Percentiles rank a stretch among this genome's conserved stretches.
Evolutionary conservation across 78 protist species (phyloP).

Genomic region (Thecamonas trahens): DNA sequence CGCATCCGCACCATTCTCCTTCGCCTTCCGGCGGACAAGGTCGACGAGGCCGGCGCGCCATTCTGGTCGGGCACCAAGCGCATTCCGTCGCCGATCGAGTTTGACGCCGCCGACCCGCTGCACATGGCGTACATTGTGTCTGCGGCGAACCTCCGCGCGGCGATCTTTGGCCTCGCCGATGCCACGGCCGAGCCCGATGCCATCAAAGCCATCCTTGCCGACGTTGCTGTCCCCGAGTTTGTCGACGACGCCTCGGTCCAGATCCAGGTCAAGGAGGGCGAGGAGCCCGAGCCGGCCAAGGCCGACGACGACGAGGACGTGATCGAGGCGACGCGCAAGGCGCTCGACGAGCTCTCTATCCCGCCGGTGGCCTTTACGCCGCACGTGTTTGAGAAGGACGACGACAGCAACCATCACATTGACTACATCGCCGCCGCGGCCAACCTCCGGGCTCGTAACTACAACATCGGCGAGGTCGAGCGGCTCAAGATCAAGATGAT

Average conservation of each 20-base stretch:
- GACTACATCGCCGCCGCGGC: slow-evolving; percentile 93
- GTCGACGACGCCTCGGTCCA: slow-evolving; percentile 66
- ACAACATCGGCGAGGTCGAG: slow-evolving; percentile 79
- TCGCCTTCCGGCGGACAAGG: slow-evolving; percentile 93
- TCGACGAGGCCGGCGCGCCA: slow-evolving; percentile 15
- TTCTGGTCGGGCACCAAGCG: slow-evolving; percentile 91
- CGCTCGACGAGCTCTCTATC: slow-evolving; percentile 2
- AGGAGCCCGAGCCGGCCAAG: not conserved
- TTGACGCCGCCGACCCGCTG: slow-evolving; percentile 40
- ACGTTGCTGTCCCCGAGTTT: slow-evolving; percentile 75
- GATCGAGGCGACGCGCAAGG: not conserved
- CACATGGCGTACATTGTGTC: slow-evolving; percentile 81
- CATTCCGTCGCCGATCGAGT: slow-evolving; percentile 64
- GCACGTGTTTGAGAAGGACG: slow-evolving; percentile 89
- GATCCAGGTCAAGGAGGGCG: slow-evolving; percentile 62
- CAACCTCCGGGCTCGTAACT: slow-evolving; percentile 95
- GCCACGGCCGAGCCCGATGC: slow-evolving; percentile 7
- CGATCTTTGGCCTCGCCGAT: slow-evolving; percentile 61
- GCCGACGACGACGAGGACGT: not conserved
- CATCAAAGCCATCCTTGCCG: not conserved
- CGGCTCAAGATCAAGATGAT: slow-evolving; percentile 51
- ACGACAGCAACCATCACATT: slow-evolving; percentile 97
- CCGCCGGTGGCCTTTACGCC: slow-evolving; percentile 11
- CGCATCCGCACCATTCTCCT: slow-evolving; percentile 79
- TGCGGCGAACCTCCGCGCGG: slow-evolving; percentile 88